Base-by-base conservation (phyloP, 2,329 filamentous ascomycete species). In the Hymenoscyphus repandus region DNA sequence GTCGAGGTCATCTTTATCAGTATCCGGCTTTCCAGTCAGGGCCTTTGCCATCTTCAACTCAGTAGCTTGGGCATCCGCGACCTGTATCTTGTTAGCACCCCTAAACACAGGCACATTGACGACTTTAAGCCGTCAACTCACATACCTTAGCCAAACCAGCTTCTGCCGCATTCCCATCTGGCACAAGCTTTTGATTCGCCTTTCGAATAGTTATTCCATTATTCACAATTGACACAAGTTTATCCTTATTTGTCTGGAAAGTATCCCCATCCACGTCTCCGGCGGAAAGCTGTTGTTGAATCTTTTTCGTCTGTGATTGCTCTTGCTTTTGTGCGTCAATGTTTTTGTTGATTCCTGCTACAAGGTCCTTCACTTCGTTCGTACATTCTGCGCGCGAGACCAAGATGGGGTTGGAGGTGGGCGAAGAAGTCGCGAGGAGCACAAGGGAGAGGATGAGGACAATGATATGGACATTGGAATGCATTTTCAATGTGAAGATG, bases 251-350 rank as follows among this genome's bases (percentile, higher is more conserved):
- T 12, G 11, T 31, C 13, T 51, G 27, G 43, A 57, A 55, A 46
- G 45, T 47, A 5, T 34, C 32, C 2, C 10, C 22, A 17, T 57
- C 34, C 1, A 32, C 30, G 9, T 27, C 49, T 1, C 15, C 39
- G 2, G 30, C 31, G 18, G 53, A 32, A 20, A 55, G 47, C 6
- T 46, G 15, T 1, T 45, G 22, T n/a, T 43, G 30, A 18, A 57
- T 50, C 18, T 53, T 32, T 20, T 33, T 53, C 2, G 51, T 44
- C 37, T 57, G 55, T 2, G 47, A 12, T 30, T 49, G 47, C 40
- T 57, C 55, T 34, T 57, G 40, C 18, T 57, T 53, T 49, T 57
- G 55, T 2, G 54, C 43, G 9, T 33, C 50, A 18, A 57, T 57
- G 36, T 55, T 57, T 6, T 51, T 43, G 48, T 57, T 57, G 34